phyloP scores from a whole-genome alignment of 106 monocot species.

The Allium fistulosum region DNA sequence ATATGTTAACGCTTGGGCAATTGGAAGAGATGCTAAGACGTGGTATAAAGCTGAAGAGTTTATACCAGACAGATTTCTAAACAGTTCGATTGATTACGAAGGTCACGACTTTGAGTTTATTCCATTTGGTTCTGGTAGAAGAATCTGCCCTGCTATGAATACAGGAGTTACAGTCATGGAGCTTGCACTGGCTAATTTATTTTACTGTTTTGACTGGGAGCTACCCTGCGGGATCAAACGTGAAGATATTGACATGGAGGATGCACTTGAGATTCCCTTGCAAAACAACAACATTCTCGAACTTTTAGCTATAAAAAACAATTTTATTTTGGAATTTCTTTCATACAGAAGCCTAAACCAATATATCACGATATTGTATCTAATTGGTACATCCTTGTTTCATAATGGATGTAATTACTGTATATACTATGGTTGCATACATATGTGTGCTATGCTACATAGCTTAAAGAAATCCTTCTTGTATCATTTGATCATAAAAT shows the following conservation, averaged over 20 bases:
- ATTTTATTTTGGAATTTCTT: no score
- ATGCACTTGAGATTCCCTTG: not conserved
- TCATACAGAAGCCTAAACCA: no score
- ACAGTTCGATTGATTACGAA: not conserved
- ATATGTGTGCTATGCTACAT: no score
- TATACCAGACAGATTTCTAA: slow-evolving; percentile 9
- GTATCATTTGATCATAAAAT: no score
- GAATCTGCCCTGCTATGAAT: slow-evolving; percentile 2
- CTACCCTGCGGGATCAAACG: not conserved
- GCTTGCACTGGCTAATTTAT: not conserved
- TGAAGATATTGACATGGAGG: not conserved
- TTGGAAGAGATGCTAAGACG: not conserved
- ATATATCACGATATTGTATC: no score
- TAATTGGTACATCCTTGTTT: no score
- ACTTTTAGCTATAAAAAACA: not conserved
- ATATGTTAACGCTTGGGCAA: slow-evolving; percentile 5
- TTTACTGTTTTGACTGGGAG: not conserved
- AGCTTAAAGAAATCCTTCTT: no score
- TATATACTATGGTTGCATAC: no score
- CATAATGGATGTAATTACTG: no score
- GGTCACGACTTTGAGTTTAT: not conserved
- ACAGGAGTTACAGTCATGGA: not conserved
- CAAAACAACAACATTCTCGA: not conserved
- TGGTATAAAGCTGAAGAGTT: slow-evolving; percentile 9
- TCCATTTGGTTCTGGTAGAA: slow-evolving; percentile 4